phyloP scores from a whole-genome alignment of 768 basidiomycete genomes.

The Mycena capillaripes region DNA sequence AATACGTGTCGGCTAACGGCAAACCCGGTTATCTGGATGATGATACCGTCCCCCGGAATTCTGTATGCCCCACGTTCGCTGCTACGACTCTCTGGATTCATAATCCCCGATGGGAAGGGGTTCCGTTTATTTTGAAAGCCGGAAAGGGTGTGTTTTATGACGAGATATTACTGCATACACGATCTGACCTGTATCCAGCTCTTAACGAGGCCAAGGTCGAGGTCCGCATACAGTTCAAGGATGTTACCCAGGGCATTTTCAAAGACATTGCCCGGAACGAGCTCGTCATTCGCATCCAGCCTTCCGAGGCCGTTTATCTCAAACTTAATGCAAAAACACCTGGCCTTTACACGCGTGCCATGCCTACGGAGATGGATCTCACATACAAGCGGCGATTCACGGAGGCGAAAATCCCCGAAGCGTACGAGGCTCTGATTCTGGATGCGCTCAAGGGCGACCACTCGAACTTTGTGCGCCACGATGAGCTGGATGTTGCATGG shows the following conservation, averaged over 20 bases:
- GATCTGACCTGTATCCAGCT: slow-evolving; percentile 61
- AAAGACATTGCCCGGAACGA: slow-evolving; percentile 97
- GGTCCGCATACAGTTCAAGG: slow-evolving; percentile 48
- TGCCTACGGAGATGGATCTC: slow-evolving; percentile 98
- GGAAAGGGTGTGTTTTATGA: slow-evolving; percentile 83
- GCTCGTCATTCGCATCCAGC: slow-evolving; percentile 97
- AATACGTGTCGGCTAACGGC: slow-evolving; percentile 89
- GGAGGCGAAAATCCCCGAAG: slow-evolving; percentile 94
- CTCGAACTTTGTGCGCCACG: slow-evolving; percentile 98
- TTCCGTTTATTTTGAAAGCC: slow-evolving; percentile 98
- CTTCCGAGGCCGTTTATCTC: slow-evolving; percentile 95
- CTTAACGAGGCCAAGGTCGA: slow-evolving; percentile 75
- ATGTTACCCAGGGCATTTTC: slow-evolving; percentile 97
- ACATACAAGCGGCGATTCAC: slow-evolving; percentile 97
- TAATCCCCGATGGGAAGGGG: slow-evolving; percentile 98
- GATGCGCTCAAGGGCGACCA: slow-evolving; percentile 98
- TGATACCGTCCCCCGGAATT: slow-evolving; percentile 92
- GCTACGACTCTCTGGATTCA: slow-evolving; percentile 92
- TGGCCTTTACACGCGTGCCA: slow-evolving; percentile 89
- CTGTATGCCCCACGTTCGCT: slow-evolving; percentile 95
- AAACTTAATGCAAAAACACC: slow-evolving; percentile 97
- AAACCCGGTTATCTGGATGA: slow-evolving; percentile 99
- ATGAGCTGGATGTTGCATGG: slow-evolving; percentile 98
- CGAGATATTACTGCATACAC: slow-evolving; percentile 26
- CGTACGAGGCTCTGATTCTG: slow-evolving; percentile 94